Evolutionary conservation across 2,329 filamentous ascomycete genomes (phyloP).

Genomic region (Madurella fahalii): DNA sequence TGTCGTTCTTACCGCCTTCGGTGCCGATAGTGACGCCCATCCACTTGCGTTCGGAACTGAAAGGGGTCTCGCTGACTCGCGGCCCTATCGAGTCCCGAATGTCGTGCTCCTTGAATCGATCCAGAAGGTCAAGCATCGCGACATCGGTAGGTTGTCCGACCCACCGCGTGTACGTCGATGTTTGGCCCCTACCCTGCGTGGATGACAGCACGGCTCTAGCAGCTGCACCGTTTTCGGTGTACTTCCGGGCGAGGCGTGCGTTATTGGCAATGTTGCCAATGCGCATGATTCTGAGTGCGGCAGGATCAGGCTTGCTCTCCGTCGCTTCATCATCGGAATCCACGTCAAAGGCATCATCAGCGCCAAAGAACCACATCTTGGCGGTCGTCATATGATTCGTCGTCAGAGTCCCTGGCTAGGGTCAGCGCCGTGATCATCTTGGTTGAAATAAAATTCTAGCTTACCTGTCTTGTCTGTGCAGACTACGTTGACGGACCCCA

Average conservation of each 20-base stretch:
- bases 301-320: slow-evolving; percentile 62
- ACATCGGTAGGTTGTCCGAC: slow-evolving; percentile 96
- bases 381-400: slow-evolving; percentile 98
- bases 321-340: slow-evolving; percentile 51
- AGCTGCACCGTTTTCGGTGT: slow-evolving; percentile 65
- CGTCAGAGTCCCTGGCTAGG: slow-evolving; percentile 69
- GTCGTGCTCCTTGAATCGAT: slow-evolving; percentile 87
- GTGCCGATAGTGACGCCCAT: slow-evolving; percentile 89
- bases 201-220: slow-evolving; percentile 82
- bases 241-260: slow-evolving; percentile 69
- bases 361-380: slow-evolving; percentile 92
- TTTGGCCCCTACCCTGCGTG: slow-evolving; percentile 63
- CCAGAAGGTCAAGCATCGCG: slow-evolving; percentile 89
- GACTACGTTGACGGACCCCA: slow-evolving; percentile 99
- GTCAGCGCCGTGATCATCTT: background rate
- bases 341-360: slow-evolving; percentile 48
- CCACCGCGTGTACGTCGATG: slow-evolving; percentile 75
- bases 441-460: slow-evolving; percentile 17
- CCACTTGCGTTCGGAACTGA: slow-evolving; percentile 97
- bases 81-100: slow-evolving; percentile 80
- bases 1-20: slow-evolving; percentile 54
- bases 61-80: slow-evolving; percentile 81
- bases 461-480: slow-evolving; percentile 94
- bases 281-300: slow-evolving; percentile 75
- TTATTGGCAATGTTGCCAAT: slow-evolving; percentile 98